Conservation (phyloP, 2,329 filamentous ascomycete genomes). For the Fusarium brevicatenulatum region DNA sequence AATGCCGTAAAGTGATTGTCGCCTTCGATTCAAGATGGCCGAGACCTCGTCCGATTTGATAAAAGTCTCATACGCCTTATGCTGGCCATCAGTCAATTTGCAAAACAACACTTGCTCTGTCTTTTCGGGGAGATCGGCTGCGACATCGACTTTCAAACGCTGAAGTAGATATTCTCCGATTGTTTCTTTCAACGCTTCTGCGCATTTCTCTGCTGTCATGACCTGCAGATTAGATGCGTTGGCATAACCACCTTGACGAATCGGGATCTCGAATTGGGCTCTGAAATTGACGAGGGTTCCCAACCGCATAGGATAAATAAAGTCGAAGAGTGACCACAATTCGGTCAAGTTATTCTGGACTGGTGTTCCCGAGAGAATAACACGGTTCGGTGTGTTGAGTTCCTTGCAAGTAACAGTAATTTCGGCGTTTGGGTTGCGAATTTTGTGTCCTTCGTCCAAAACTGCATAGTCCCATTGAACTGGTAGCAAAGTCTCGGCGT, state of each 20-base stretch:
- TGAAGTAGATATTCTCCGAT: conserved; percentile 95
- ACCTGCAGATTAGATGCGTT: conserved; percentile 95
- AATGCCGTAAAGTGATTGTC: conserved; percentile 87
- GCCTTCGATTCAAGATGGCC: conserved; percentile 78
- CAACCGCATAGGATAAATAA: conserved; percentile 94
- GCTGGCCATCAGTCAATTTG: conserved; percentile 82
- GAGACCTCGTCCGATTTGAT: conserved; percentile 84
- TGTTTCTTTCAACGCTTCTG: conserved; percentile 90
- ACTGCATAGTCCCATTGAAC: conserved; percentile 94
- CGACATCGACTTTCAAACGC: conserved; percentile 92
- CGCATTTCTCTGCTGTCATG: conserved; percentile 92
- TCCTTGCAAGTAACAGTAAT: conserved; percentile 97
- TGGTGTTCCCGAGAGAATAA: conserved; percentile 95
- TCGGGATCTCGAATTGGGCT: conserved; percentile 92
- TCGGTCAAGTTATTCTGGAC: conserved; percentile 98
- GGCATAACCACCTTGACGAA: conserved; percentile 91
- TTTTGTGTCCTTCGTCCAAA: conserved; percentile 97
- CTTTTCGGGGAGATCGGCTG: conserved; percentile 92
- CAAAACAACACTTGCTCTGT: conserved; percentile 97
- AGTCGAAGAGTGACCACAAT: conserved; percentile 97
- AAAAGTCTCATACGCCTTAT: conserved; percentile 83
- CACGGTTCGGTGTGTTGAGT: conserved; percentile 85
- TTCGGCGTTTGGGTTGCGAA: conserved; percentile 93
- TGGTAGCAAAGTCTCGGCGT: conserved; percentile 82
- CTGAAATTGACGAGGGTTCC: conserved; percentile 92